phyloP scores from a whole-genome alignment of 768 basidiomycete genomes.

The Leccinum truebloodii region DNA sequence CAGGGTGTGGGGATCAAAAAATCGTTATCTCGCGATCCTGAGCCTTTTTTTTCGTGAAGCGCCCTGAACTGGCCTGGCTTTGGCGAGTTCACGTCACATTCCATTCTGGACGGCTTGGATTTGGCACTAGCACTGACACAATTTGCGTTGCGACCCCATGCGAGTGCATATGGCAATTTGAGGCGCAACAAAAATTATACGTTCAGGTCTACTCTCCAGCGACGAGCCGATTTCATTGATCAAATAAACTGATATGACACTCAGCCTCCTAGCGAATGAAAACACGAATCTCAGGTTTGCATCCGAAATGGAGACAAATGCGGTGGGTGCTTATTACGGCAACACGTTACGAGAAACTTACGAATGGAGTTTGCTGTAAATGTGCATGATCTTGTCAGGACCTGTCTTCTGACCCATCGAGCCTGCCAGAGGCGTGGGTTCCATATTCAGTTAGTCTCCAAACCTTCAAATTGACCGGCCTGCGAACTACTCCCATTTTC shows the following conservation, averaged over 20 bases:
- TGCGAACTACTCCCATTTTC: conserved; percentile 22
- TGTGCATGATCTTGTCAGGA: conserved; percentile 27
- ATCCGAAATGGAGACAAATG: conserved; percentile 28
- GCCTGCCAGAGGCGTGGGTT: conserved; percentile 34
- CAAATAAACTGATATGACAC: conserved; percentile 15
- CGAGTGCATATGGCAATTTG: conserved; percentile 4
- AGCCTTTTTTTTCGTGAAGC: conserved; percentile 15
- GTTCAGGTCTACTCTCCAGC: conserved; percentile 11
- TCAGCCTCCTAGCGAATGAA: conserved; percentile 16
- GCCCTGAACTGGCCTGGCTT: conserved; percentile 14
- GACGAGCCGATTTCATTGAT: conserved; percentile 31
- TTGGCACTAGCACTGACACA: conserved; percentile 10
- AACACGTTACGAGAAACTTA: conserved; percentile 25
- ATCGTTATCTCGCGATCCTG: conserved; percentile 36
- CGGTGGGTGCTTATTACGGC: conserved; percentile 32
- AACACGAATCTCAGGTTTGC: conserved; percentile 23
- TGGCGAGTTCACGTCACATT: conserved; percentile 29
- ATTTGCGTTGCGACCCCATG: conserved; percentile 8
- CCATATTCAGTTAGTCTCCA: conserved; percentile 28
- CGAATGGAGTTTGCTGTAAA: conserved; percentile 32
- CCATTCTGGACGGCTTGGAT: conserved; percentile 17
- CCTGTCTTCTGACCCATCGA: conserved; percentile 32
- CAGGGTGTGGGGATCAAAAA: conserved; percentile 11
- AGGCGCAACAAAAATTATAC: conserved; percentile 1
- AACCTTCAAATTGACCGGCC: conserved; percentile 18